Base-by-base conservation (phyloP, 768 basidiomycete genomes). In the Ephemerocybe angulata region DNA sequence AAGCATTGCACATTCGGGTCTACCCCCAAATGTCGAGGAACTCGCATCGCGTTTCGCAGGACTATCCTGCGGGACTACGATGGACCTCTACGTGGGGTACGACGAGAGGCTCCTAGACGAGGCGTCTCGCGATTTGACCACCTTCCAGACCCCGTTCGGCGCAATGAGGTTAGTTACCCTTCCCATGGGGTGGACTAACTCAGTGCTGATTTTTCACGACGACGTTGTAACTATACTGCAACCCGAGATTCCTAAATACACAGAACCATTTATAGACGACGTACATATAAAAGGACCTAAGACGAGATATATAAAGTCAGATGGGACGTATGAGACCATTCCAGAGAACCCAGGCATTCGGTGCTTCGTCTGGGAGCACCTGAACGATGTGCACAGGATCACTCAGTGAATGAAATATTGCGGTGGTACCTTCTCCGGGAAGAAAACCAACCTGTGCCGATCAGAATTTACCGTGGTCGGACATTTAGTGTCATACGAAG, bases 341-440 rank as follows among this genome's bases (percentile, higher is more conserved):
- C 61, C 65, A 0, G 65, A 67, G 1, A 78, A 76, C 50, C 52
- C 50, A 0, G 66, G 69, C 0, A 73, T 77, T 3, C 46, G 65
- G 0, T 44, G 62, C 0, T 78, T 77, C 42, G 63, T 77, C 0
- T 76, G 67, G 64, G 69, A 78, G 42, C 69, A 76, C 27, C 53
- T 72, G 2, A 19, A 55, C 1, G 60, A 65, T 37, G 21, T 74
- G 4, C 68, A 76, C 42, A 35, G 66, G 1, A 54, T 77, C 0
- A n/a, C 73, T 0, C 69, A 73, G 12, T 40, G 59, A 0, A 63
- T 75, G 19, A 64, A 63, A 29, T 55, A 55, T 30, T 21, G 15
- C 3, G 54, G 47, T 25, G 53, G 53, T 2, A 54, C 53, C n/a
- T 56, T 56, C 29, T 56, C 55, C 3, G 47, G 47, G 11, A 50